Evolutionary conservation across 371 early-diverging fungal species (phyloP).

Genomic region (Chytridium lagenaria): DNA sequence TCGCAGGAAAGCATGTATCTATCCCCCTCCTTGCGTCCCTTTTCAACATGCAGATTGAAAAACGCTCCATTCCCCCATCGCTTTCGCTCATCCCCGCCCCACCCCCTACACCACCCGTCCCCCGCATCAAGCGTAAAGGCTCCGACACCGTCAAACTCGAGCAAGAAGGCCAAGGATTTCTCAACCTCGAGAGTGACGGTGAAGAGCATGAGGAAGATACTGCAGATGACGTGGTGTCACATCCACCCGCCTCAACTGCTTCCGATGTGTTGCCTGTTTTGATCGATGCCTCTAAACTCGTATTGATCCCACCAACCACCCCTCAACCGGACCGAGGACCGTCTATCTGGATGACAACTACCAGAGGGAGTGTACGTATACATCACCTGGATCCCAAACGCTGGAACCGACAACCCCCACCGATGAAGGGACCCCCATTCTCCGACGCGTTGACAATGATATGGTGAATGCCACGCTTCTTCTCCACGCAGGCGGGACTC

Average conservation of each 20-base stretch:
- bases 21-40: not conserved
- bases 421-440: slow-evolving; percentile 53
- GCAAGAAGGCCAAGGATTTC: not conserved
- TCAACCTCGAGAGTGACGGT: not conserved
- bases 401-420: slow-evolving; percentile 11
- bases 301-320: slow-evolving; percentile 30
- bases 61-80: not conserved
- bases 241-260: not conserved
- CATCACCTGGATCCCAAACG: slow-evolving; percentile 39
- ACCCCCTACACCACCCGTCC: not conserved
- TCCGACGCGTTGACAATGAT: slow-evolving; percentile 78
- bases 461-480: slow-evolving; percentile 86
- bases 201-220: too few relatives aligned
- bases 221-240: not conserved
- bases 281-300: slow-evolving; percentile 33
- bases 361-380: slow-evolving; percentile 47
- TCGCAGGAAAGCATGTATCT: not conserved
- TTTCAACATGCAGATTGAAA: not conserved
- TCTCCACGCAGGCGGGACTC: slow-evolving; percentile 86
- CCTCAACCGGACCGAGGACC: slow-evolving; percentile 19
- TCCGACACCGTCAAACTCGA: not conserved
- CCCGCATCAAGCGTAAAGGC: not conserved
- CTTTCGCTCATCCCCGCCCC: not conserved
- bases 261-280: slow-evolving; percentile 19
- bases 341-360: slow-evolving; percentile 46